Percentiles rank a stretch among this genome's conserved stretches.
Conservation (phyloP, 2,329 filamentous ascomycete genomes). For the Neofusicoccum ribis region DNA sequence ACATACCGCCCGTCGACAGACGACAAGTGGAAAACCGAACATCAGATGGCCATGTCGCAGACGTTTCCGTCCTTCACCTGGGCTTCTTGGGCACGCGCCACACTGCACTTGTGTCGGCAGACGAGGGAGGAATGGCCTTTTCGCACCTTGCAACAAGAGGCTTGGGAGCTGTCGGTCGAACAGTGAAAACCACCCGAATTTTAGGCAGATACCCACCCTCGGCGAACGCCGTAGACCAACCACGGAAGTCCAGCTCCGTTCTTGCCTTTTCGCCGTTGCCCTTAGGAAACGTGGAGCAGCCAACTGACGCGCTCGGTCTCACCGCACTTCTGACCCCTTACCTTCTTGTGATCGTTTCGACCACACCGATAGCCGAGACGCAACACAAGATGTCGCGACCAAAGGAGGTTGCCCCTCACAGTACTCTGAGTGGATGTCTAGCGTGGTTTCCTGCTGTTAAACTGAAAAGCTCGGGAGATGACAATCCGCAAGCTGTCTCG, state of each 20-base stretch:
- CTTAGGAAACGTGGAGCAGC: slow-evolving; percentile 88
- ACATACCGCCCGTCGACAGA: slow-evolving; percentile 75
- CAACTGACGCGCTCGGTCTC: slow-evolving; percentile 82
- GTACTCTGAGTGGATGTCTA: slow-evolving; percentile 87
- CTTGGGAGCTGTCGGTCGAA: slow-evolving; percentile 79
- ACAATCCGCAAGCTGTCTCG: slow-evolving; percentile 68
- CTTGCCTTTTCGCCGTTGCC: slow-evolving; percentile 88
- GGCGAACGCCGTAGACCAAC: slow-evolving; percentile 61
- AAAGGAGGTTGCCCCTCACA: slow-evolving; percentile 86
- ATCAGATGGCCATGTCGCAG: slow-evolving; percentile 79
- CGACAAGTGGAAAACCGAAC: slow-evolving; percentile 64
- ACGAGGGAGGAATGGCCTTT: slow-evolving; percentile 96
- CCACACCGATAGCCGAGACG: slow-evolving; percentile 91
- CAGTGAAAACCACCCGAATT: slow-evolving; percentile 86
- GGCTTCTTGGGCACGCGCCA: slow-evolving; percentile 92
- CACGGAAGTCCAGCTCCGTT: slow-evolving; percentile 88
- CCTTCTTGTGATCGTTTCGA: slow-evolving; percentile 93
- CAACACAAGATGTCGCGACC: slow-evolving; percentile 91
- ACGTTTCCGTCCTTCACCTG: slow-evolving; percentile 80
- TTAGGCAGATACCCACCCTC: slow-evolving; percentile 84
- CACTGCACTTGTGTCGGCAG: slow-evolving; percentile 91
- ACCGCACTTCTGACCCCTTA: slow-evolving; percentile 97
- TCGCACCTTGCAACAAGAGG: slow-evolving; percentile 93
- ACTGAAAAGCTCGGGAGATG: slow-evolving; percentile 72
- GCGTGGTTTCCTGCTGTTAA: slow-evolving; percentile 98